These are phyloP conservation scores for Kokia cookei DNA, from an alignment of 441 rosid genomes.

Conservation along the genomic window DNA sequence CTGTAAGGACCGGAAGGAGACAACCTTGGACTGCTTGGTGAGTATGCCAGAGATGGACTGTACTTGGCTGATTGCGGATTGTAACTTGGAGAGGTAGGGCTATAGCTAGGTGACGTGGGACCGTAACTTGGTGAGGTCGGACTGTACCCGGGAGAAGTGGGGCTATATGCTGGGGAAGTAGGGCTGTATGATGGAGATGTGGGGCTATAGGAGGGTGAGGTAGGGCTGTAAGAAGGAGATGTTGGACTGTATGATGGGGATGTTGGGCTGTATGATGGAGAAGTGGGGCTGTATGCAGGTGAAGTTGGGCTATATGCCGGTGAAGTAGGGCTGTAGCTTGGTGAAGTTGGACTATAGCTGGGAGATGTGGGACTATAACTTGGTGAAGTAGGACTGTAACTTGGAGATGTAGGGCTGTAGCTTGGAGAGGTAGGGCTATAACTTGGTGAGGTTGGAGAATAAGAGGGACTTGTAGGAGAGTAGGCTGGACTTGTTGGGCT, in stretches of 20 bases:
- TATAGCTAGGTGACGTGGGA: conserved; percentile 74
- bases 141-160: conserved; percentile 81
- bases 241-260: conserved; percentile 66
- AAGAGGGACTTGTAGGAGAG: conserved; percentile 44
- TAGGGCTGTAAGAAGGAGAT: conserved; percentile 51
- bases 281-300: conserved; percentile 58
- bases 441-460: conserved; percentile 77
- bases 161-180: conserved; percentile 70
- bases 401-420: conserved; percentile 83
- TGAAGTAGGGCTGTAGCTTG: conserved; percentile 57
- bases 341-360: conserved; percentile 77
- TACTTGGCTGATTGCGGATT: conserved; percentile 67
- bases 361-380: conserved; percentile 83
- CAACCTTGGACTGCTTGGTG: conserved; percentile 91
- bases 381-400: conserved; percentile 79
- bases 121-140: conserved; percentile 84
- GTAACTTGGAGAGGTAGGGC: conserved; percentile 78
- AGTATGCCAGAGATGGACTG: conserved; percentile 80
- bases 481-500: conserved; percentile 69
- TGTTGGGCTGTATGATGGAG: conserved; percentile 62
- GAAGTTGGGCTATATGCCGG: conserved; percentile 83
- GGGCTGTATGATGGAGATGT: conserved; percentile 75
- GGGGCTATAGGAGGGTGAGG: conserved; percentile 57
- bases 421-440: conserved; percentile 88
- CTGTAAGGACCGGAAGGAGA: conserved; percentile 92